Conservation (phyloP, 108 stramenopile species). For the Craspedostauros australis region DNA sequence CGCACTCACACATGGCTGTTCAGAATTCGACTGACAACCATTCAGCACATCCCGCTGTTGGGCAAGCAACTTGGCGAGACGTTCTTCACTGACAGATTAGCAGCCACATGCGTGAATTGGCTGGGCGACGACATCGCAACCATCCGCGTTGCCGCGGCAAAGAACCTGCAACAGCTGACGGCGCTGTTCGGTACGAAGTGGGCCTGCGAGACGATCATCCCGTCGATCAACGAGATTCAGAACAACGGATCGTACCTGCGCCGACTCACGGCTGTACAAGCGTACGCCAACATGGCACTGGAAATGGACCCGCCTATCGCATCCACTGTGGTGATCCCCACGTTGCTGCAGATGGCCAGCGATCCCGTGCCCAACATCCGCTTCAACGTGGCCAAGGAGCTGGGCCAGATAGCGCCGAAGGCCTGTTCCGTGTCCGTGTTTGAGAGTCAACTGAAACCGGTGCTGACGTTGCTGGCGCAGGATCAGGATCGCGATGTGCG, state of each 20-base stretch:
- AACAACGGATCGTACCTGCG: conserved; percentile 72
- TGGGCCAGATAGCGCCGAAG: conserved; percentile 63
- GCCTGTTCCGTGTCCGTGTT: conserved; percentile 50
- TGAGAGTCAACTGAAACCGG: conserved; percentile 66
- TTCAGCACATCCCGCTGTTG: conserved; percentile 90
- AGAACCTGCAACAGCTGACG: conserved; percentile 78
- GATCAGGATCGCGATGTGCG: conserved; percentile 92
- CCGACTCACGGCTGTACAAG: conserved; percentile 90
- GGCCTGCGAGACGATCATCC: conserved; percentile 84
- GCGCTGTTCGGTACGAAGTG: conserved; percentile 89
- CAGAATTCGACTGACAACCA: conserved; percentile 91
- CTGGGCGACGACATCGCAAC: conserved; percentile 89
- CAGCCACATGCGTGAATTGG: conserved; percentile 88
- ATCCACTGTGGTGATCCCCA: conserved; percentile 68
- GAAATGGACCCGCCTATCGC: conserved; percentile 61
- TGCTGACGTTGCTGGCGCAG: conserved; percentile 66
- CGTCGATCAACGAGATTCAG: conserved; percentile 73
- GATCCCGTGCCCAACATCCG: conserved; percentile 96
- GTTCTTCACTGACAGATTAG: conserved; percentile 82
- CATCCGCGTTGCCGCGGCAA: conserved; percentile 89
- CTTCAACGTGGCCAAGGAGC: conserved; percentile 92
- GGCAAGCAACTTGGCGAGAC: conserved; percentile 89
- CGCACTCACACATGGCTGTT: background rate
- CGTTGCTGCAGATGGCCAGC: conserved; percentile 86
- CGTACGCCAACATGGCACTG: conserved; percentile 67